phyloP scores from a whole-genome alignment of 805 yeast species.

The Metschnikowia cerradonensis region DNA sequence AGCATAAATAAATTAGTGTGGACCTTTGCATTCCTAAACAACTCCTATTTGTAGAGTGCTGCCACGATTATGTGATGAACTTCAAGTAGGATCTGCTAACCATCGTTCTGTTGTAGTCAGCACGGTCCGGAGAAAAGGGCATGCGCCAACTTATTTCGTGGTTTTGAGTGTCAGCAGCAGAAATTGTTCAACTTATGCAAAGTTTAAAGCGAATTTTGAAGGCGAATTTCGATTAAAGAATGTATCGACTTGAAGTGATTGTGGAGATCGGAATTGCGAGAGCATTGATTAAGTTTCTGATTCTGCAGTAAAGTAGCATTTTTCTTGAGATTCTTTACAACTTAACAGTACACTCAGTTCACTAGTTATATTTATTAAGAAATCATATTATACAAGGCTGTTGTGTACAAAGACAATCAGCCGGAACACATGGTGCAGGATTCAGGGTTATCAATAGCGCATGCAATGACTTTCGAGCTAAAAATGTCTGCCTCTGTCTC shows the following conservation, averaged over 20 bases:
- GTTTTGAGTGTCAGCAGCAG: too few species aligned
- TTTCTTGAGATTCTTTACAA: background rate
- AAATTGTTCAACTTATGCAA: background rate
- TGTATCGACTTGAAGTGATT: too few species aligned
- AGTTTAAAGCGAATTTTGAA: background rate
- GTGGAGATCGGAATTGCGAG: too few species aligned
- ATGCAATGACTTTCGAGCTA: constrained; percentile 90
- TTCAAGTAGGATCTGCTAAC: too few species aligned
- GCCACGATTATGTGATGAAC: too few species aligned
- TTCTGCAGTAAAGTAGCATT: background rate
- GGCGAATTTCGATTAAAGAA: too few species aligned
- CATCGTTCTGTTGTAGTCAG: too few species aligned
- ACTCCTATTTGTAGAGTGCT: too few species aligned
- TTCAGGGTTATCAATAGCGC: constrained; percentile 96
- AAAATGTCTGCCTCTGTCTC: constrained; percentile 69
- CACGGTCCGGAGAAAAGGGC: too few species aligned
- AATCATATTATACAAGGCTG: constrained; percentile 1
- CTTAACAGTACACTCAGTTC: background rate
- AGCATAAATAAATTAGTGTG: too few species aligned
- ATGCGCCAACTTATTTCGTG: too few species aligned
- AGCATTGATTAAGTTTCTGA: background rate
- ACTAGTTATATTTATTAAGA: background rate
- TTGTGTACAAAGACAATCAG: constrained; percentile 29
- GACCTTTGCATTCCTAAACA: too few species aligned
- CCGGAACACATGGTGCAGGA: constrained; percentile 99